Percentiles rank a stretch among this genome's conserved stretches.
Evolutionary conservation across 805 yeast species (phyloP).

Genomic region (Pichia scutulata): DNA sequence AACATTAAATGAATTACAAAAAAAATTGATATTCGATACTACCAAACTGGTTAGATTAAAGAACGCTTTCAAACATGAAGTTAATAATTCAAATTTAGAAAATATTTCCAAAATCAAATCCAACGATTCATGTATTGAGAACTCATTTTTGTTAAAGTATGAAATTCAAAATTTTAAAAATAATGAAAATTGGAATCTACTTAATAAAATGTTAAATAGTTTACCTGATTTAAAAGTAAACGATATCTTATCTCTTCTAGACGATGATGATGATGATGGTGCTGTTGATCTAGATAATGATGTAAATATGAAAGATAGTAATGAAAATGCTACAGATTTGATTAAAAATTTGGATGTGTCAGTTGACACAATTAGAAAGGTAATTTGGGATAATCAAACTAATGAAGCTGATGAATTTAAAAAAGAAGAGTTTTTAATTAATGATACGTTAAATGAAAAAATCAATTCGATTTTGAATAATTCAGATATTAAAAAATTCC

Average conservation of each 20-base stretch:
- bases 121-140: constrained; percentile 1
- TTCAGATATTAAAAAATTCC: constrained; percentile 22
- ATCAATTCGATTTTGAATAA: constrained; percentile 16
- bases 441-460: constrained; percentile 14
- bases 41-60: constrained; percentile 14
- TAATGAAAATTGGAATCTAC: constrained; percentile 10
- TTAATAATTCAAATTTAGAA: constrained; percentile 12
- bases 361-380: background rate
- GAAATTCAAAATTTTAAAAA: constrained; percentile 17
- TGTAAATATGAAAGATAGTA: constrained; percentile 3
- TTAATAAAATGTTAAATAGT: constrained; percentile 12
- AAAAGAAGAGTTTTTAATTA: constrained; percentile 10
- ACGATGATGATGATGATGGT: background rate
- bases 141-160: constrained; percentile 7
- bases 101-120: constrained; percentile 11
- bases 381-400: constrained; percentile 8
- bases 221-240: constrained; percentile 18
- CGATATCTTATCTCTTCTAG: constrained; percentile 4
- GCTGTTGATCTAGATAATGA: background rate
- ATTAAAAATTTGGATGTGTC: constrained; percentile 1
- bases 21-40: constrained; percentile 16
- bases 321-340: constrained; percentile 3
- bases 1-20: constrained; percentile 12
- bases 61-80: constrained; percentile 15
- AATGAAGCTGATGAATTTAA: constrained; percentile 2